phyloP scores from a whole-genome alignment of 192 early-diverging fungal species.

The Funneliformis geosporum region DNA sequence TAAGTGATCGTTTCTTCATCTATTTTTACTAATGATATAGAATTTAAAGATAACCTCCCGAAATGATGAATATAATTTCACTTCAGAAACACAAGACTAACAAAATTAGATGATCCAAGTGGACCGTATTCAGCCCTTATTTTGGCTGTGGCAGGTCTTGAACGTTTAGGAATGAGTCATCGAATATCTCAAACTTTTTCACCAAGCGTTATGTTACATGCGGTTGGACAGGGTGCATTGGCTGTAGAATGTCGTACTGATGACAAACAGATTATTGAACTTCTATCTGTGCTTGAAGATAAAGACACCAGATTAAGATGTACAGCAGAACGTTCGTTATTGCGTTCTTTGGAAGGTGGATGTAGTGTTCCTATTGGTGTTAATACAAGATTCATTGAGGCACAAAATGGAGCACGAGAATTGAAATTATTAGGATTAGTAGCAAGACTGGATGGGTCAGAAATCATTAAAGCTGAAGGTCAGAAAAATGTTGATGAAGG shows the following conservation, averaged over 20 bases:
- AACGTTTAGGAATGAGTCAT: slow-evolving; percentile 63
- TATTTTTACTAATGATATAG: slow-evolving; percentile 26
- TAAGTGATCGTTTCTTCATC: slow-evolving; percentile 34
- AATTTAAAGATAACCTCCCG: slow-evolving; percentile 19
- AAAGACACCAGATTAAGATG: slow-evolving; percentile 64
- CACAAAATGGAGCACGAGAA: slow-evolving; percentile 25
- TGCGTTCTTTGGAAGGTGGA: slow-evolving; percentile 90
- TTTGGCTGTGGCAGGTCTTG: slow-evolving; percentile 85
- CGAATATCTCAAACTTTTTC: slow-evolving; percentile 74
- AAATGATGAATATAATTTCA: neutral
- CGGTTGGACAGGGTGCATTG: slow-evolving; percentile 92
- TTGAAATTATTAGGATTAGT: slow-evolving; percentile 70
- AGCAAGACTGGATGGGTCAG: slow-evolving; percentile 71
- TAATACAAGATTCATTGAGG: slow-evolving; percentile 53
- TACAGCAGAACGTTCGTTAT: slow-evolving; percentile 80
- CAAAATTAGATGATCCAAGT: slow-evolving; percentile 80
- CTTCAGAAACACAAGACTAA: slow-evolving; percentile 79
- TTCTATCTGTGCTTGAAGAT: slow-evolving; percentile 72
- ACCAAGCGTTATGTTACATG: slow-evolving; percentile 68
- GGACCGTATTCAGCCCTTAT: slow-evolving; percentile 75
- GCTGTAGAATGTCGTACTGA: slow-evolving; percentile 78
- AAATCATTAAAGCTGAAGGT: slow-evolving; percentile 58
- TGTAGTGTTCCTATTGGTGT: slow-evolving; percentile 96
- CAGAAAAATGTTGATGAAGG: slow-evolving; percentile 37
- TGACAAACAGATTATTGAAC: slow-evolving; percentile 50